Evolutionary conservation across 768 basidiomycete genomes (phyloP).

Genomic region (Pholiota molesta): DNA sequence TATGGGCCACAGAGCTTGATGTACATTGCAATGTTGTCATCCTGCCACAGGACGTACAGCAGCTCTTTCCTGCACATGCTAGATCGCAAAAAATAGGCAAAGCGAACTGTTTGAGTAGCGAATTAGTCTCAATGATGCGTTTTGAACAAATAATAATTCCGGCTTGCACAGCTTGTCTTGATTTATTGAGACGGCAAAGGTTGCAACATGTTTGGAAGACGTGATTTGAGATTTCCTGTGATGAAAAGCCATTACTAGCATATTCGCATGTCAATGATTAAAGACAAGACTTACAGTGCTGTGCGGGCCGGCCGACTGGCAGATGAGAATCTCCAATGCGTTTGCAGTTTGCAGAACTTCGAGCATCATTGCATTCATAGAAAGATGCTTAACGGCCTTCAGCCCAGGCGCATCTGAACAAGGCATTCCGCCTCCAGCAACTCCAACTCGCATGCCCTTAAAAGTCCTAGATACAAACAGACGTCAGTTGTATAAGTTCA

Average conservation of each 20-base stretch:
- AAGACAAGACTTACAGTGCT: slow-evolving; percentile 61
- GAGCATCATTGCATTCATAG: slow-evolving; percentile 88
- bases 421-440: slow-evolving; percentile 84
- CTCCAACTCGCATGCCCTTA: slow-evolving; percentile 85
- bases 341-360: slow-evolving; percentile 97
- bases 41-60: slow-evolving; percentile 91
- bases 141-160: slow-evolving; percentile 93
- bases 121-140: slow-evolving; percentile 83
- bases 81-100: slow-evolving; percentile 96
- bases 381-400: slow-evolving; percentile 95
- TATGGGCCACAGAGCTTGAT: slow-evolving; percentile 80
- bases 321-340: slow-evolving; percentile 88
- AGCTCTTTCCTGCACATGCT: slow-evolving; percentile 92
- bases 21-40: slow-evolving; percentile 86
- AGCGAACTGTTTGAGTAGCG: slow-evolving; percentile 96
- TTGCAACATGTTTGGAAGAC: slow-evolving; percentile 98
- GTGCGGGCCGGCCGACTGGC: slow-evolving; percentile 74
- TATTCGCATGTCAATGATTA: not conserved
- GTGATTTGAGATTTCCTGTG: slow-evolving; percentile 94
- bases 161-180: slow-evolving; percentile 91
- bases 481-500: too few species aligned
- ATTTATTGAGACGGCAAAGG: slow-evolving; percentile 94
- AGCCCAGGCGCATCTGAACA: slow-evolving; percentile 64
- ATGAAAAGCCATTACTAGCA: not conserved
- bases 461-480: slow-evolving; percentile 57